Evolutionary conservation across 2,329 filamentous ascomycete genomes (phyloP).

Genomic region (Paecilomyces fulvus): DNA sequence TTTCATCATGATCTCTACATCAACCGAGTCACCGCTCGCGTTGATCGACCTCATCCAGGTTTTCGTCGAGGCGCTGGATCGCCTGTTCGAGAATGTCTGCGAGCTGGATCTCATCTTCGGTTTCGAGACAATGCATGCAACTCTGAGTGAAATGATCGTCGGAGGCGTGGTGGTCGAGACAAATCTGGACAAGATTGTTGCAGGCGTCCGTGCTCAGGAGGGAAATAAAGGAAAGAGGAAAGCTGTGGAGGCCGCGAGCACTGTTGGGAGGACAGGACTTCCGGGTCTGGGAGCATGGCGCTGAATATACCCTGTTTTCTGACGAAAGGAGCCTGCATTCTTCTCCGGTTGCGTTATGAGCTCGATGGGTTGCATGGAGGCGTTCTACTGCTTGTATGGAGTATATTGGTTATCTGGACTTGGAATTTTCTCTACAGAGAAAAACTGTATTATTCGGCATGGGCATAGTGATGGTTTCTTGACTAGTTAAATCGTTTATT

Average conservation of each 20-base stretch:
- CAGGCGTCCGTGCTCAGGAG: constrained; percentile 59
- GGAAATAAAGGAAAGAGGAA: constrained; percentile 35
- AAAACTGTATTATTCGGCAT: too few relatives aligned
- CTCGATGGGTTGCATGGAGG: neutral
- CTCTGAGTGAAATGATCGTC: constrained; percentile 87
- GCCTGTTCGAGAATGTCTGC: constrained; percentile 96
- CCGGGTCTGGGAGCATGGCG: constrained; percentile 33
- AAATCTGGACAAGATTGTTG: constrained; percentile 76
- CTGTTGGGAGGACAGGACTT: constrained; percentile 28
- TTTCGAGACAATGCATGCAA: constrained; percentile 90
- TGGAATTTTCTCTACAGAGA: too few relatives aligned
- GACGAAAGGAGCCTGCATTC: neutral
- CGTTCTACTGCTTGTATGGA: neutral
- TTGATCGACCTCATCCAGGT: constrained; percentile 96
- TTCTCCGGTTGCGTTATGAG: neutral
- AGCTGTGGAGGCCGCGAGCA: constrained; percentile 35
- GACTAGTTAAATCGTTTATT: too few relatives aligned
- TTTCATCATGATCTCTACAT: constrained; percentile 96
- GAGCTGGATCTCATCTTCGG: constrained; percentile 98
- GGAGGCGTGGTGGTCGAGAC: constrained; percentile 94
- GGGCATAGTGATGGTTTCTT: too few relatives aligned
- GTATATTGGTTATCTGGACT: neutral
- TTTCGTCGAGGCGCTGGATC: constrained; percentile 90
- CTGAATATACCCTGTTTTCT: constrained; percentile 11
- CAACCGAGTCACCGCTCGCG: constrained; percentile 89